These are phyloP conservation scores for Microsporum canis DNA, from an alignment of 2,329 filamentous ascomycete genomes.

Conservation along the genomic window DNA sequence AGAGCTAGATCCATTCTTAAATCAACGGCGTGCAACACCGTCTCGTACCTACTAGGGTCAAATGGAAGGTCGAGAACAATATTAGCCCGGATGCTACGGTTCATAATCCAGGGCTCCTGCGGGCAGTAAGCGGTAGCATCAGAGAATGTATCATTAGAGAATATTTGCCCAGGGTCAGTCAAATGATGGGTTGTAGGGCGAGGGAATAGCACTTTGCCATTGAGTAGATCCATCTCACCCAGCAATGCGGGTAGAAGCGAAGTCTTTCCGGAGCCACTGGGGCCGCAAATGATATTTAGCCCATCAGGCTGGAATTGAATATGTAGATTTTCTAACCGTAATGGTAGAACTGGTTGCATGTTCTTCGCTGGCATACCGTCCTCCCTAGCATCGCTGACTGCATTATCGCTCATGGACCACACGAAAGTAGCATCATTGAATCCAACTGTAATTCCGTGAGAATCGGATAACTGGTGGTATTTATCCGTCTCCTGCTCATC, in stretches of 20 bases:
- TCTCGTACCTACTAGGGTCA: constrained; percentile 56
- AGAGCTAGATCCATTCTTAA: constrained; percentile 50
- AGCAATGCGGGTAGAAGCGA: constrained; percentile 3
- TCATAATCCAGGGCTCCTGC: constrained; percentile 57
- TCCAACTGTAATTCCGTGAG: background rate
- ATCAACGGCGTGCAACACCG: constrained; percentile 55
- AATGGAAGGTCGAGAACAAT: constrained; percentile 55
- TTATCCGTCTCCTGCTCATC: no score
- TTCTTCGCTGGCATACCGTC: no score
- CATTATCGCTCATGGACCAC: background rate
- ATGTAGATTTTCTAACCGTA: background rate
- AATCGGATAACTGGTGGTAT: no score
- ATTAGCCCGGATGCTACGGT: constrained; percentile 58
- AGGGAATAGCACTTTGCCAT: background rate
- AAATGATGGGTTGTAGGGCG: background rate
- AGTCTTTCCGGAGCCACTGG: background rate
- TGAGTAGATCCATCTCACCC: background rate
- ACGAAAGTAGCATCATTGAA: background rate
- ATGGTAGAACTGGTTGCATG: background rate
- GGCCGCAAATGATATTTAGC: background rate
- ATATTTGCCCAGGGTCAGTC: background rate
- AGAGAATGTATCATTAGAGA: background rate
- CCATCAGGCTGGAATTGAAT: background rate
- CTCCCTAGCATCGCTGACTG: no score
- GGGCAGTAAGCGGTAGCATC: constrained; percentile 16